These are phyloP conservation scores for Trichoderma sp. DNA, from an alignment of 2,329 filamentous ascomycete genomes.

Conservation along the genomic window DNA sequence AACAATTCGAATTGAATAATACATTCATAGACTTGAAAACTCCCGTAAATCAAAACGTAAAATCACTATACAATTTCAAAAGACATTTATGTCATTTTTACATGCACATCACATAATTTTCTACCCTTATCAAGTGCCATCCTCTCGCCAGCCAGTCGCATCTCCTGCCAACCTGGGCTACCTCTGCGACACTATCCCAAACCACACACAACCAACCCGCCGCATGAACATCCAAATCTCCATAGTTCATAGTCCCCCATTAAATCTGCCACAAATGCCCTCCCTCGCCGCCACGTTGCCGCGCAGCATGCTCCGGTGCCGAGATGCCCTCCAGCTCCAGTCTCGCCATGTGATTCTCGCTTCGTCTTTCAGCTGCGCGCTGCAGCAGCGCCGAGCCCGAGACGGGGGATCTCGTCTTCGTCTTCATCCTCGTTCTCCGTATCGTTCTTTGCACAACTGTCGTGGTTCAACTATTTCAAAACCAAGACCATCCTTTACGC, in stretches of 20 bases:
- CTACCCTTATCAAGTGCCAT: neutral
- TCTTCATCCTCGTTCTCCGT: neutral
- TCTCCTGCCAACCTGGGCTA: conserved; percentile 17
- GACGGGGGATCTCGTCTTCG: neutral
- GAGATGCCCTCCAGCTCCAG: neutral
- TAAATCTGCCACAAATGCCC: neutral
- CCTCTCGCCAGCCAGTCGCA: conserved; percentile 4
- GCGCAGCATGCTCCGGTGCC: neutral
- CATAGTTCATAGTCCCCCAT: neutral
- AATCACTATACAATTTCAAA: neutral
- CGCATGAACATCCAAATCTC: neutral
- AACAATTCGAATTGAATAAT: neutral
- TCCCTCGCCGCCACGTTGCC: neutral
- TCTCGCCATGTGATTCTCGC: neutral
- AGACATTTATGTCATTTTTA: neutral
- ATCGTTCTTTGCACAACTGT: neutral
- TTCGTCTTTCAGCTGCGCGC: neutral
- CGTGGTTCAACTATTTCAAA: neutral
- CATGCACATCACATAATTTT: neutral
- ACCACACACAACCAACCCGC: neutral
- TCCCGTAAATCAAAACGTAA: neutral
- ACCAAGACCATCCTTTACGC: neutral
- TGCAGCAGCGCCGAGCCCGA: neutral
- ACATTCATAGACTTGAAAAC: neutral
- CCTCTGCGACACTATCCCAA: conserved; percentile 12